These are phyloP conservation scores for Paralagenidium karlingii DNA, from an alignment of 352 stramenopile genomes.

Conservation along the genomic window DNA sequence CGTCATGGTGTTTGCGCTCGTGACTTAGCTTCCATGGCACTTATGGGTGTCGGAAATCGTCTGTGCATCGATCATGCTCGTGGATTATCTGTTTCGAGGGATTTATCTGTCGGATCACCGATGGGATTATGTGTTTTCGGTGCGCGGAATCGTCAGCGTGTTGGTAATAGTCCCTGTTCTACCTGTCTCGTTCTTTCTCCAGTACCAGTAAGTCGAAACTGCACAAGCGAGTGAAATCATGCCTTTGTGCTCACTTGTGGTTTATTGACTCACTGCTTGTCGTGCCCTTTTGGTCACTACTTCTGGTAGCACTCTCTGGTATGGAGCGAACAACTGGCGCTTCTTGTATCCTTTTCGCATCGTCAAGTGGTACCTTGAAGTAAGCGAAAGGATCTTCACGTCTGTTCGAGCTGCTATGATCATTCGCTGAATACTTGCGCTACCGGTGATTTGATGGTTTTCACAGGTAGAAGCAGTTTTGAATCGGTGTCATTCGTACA, in stretches of 20 bases:
- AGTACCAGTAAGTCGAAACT: conserved; percentile 47
- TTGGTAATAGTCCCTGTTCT: conserved; percentile 62
- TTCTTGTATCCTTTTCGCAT: conserved; percentile 80
- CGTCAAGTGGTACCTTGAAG: conserved; percentile 70
- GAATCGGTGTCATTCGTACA: conserved; percentile 58
- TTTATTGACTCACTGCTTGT: background rate
- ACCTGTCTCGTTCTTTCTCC: conserved; percentile 55
- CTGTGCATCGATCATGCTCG: conserved; percentile 40
- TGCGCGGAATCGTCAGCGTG: conserved; percentile 35
- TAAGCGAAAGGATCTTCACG: no score
- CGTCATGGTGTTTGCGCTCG: no score
- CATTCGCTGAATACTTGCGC: no score
- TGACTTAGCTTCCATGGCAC: conserved; percentile 45
- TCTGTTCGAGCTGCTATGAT: no score
- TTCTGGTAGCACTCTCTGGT: conserved; percentile 53
- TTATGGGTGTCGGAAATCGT: conserved; percentile 61
- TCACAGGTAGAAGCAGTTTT: conserved; percentile 52
- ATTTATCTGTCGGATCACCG: conserved; percentile 59
- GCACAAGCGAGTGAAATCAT: no score
- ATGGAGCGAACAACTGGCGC: conserved; percentile 55
- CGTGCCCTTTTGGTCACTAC: background rate
- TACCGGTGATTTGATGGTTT: no score
- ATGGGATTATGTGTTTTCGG: conserved; percentile 47
- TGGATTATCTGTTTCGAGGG: conserved; percentile 62
- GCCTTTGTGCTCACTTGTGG: background rate